These are phyloP conservation scores for Conoideocrella luteorostrata DNA, from an alignment of 2,329 filamentous ascomycete genomes.

Conservation along the genomic window DNA sequence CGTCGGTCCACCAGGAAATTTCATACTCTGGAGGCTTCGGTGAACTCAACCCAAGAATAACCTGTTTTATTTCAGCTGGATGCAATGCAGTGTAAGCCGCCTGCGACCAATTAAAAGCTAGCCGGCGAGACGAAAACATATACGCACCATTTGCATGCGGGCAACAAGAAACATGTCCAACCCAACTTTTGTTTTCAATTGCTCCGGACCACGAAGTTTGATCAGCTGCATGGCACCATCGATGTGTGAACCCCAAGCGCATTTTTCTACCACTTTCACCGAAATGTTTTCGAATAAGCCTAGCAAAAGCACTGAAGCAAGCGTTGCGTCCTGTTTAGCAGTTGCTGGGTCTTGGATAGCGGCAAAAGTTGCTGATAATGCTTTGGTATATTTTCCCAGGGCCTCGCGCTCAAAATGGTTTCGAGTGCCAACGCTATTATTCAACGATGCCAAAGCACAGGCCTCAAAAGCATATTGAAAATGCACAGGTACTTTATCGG, in stretches of 20 bases:
- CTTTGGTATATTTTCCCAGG: slow-evolving; percentile 46
- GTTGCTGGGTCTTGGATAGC: slow-evolving; percentile 45
- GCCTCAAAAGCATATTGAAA: slow-evolving; percentile 53
- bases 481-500: slow-evolving; percentile 35
- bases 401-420: slow-evolving; percentile 32
- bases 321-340: slow-evolving; percentile 48
- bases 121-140: neutral
- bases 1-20: slow-evolving; percentile 53
- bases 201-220: slow-evolving; percentile 49
- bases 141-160: slow-evolving; percentile 51
- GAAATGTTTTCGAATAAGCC: slow-evolving; percentile 57
- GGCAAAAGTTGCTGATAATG: slow-evolving; percentile 44
- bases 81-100: too few species aligned
- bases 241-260: slow-evolving; percentile 58
- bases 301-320: slow-evolving; percentile 53
- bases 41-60: slow-evolving; percentile 50
- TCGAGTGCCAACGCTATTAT: slow-evolving; percentile 38
- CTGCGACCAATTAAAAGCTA: neutral
- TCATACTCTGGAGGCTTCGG: slow-evolving; percentile 47
- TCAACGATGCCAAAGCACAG: slow-evolving; percentile 51
- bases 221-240: slow-evolving; percentile 57
- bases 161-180: slow-evolving; percentile 53
- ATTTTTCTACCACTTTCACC: slow-evolving; percentile 45
- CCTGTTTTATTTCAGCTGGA: slow-evolving; percentile 35
- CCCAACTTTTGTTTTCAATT: slow-evolving; percentile 46